Conservation (phyloP, 768 basidiomycete species). For the Tylopilus balloui region DNA sequence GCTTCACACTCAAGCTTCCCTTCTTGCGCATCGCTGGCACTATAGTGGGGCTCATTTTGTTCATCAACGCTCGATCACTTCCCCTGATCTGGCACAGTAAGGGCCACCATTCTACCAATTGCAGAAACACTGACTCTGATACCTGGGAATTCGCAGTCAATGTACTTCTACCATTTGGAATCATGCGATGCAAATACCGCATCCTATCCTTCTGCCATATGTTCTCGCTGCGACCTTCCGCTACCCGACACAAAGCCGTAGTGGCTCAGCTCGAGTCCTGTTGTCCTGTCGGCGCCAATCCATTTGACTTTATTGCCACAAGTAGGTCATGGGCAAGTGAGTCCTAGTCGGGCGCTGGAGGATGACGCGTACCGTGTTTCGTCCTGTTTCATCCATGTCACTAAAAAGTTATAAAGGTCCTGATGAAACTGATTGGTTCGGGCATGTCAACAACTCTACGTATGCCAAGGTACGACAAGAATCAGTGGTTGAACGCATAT, state of each 20-base stretch:
- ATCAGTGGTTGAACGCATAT: background rate
- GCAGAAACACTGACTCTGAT: background rate
- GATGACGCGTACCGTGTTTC: background rate
- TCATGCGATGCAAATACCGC: conserved; percentile 9
- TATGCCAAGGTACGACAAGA: conserved; percentile 11
- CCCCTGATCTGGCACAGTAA: conserved; percentile 16
- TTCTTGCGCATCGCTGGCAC: background rate
- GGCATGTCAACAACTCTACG: conserved; percentile 14
- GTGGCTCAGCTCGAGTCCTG: conserved; percentile 10
- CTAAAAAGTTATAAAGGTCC: conserved; percentile 10
- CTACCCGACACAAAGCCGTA: conserved; percentile 10
- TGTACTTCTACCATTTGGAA: conserved; percentile 10
- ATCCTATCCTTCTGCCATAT: conserved; percentile 4
- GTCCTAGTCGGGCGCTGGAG: background rate
- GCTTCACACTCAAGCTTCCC: background rate
- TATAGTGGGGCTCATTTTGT: conserved; percentile 5
- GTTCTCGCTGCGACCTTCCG: conserved; percentile 5
- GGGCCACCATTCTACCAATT: background rate
- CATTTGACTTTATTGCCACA: conserved; percentile 10
- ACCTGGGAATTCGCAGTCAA: background rate
- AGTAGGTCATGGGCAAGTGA: conserved; percentile 14
- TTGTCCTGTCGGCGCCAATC: conserved; percentile 16
- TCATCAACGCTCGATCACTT: conserved; percentile 13
- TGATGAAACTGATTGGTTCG: conserved; percentile 18
- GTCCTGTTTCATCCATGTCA: no score